Percentiles rank a stretch among this genome's conserved stretches.
These are phyloP conservation scores for Musa itinerans DNA, from an alignment of 176 grass and related monocot species.

Conservation along the genomic window DNA sequence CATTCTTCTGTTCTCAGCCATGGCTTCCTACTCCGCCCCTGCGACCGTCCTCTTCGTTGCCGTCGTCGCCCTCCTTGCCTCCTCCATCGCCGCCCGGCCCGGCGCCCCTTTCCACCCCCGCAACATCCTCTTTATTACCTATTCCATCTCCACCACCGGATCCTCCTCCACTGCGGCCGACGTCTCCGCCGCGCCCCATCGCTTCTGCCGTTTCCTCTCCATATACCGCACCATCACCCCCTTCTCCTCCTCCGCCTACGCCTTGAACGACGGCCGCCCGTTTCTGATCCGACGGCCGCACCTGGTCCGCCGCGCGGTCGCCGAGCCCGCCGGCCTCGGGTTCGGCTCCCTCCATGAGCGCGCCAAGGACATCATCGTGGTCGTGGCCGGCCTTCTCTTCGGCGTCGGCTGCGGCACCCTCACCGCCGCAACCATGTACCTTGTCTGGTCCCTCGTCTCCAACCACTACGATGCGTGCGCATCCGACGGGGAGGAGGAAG, in stretches of 20 bases:
- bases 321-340: neutral
- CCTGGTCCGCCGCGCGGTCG: neutral
- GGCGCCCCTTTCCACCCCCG: conserved; percentile 35
- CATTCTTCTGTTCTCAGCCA: conserved; percentile 15
- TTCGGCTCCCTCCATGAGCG: conserved; percentile 23
- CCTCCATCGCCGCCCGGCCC: conserved; percentile 44
- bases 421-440: conserved; percentile 75
- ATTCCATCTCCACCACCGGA: conserved; percentile 29
- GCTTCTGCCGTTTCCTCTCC: conserved; percentile 29
- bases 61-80: conserved; percentile 29
- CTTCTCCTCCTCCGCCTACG: neutral
- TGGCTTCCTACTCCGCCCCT: conserved; percentile 25
- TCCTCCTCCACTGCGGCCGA: conserved; percentile 26
- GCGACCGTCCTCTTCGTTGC: neutral
- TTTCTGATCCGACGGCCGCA: neutral
- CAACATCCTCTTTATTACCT: conserved; percentile 37
- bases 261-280: neutral
- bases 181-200: conserved; percentile 14
- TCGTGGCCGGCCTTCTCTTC: conserved; percentile 79
- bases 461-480: conserved; percentile 27
- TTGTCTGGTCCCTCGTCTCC: conserved; percentile 55
- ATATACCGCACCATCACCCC: neutral
- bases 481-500: conserved; percentile 44
- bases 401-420: conserved; percentile 80
- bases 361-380: conserved; percentile 80